Conservation (phyloP, 2,329 filamentous ascomycete genomes). For the Pseudogymnoascus verrucosus region DNA sequence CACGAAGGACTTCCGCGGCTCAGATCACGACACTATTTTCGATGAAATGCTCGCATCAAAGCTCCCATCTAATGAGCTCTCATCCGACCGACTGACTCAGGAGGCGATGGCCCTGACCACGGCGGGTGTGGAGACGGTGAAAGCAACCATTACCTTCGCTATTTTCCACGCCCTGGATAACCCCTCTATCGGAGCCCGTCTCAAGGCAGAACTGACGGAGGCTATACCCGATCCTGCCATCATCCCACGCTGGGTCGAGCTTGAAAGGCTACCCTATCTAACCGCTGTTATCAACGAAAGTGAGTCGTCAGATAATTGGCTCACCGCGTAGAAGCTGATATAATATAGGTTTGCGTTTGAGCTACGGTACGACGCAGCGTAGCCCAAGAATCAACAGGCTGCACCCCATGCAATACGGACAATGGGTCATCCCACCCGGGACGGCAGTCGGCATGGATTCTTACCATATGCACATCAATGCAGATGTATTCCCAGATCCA, state of each 20-base stretch:
- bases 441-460: constrained; percentile 15
- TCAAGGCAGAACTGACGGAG: neutral
- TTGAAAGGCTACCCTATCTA: constrained; percentile 35
- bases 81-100: neutral
- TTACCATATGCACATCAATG: constrained; percentile 26
- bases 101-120: neutral
- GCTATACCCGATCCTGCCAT: neutral
- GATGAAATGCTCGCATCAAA: neutral
- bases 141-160: neutral
- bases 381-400: constrained; percentile 10
- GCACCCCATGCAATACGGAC: constrained; percentile 12
- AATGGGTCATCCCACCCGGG: constrained; percentile 17
- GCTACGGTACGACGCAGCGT: constrained; percentile 12
- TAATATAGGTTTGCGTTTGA: constrained; percentile 12
- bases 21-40: neutral
- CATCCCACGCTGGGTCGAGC: constrained; percentile 12
- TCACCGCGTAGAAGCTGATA: neutral
- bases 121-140: neutral
- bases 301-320: constrained; percentile 5
- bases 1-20: neutral
- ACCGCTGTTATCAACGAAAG: constrained; percentile 18
- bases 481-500: constrained; percentile 21
- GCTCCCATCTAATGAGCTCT: neutral
- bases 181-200: neutral
- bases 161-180: neutral